Base-by-base conservation (phyloP, 2,329 filamentous ascomycete genomes). In the Ilyonectria sp. region DNA sequence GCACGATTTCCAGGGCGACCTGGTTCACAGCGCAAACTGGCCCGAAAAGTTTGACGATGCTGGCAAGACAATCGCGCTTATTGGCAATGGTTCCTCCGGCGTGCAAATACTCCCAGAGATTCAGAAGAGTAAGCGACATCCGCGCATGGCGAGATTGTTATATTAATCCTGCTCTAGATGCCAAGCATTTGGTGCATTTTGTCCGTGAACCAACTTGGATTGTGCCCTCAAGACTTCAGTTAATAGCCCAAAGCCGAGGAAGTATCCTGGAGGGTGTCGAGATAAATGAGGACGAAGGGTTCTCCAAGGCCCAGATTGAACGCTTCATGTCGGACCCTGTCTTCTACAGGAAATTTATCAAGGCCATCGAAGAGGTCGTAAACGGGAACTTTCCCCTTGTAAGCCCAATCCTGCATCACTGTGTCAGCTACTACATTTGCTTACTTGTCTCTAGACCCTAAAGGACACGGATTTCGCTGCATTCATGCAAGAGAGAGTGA, bases 11-110 rank as follows among this genome's bases (percentile, higher is more conserved):
- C 63, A 49, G 9, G 67, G 67, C 5, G 35, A 44, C 6, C 19
- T 69, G n/a, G n/a, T 67, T 7, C 67, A 69, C 21, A 67, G 64
- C 29, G 60, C 67, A 8, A 54, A 54, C 23, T 67, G 60, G 55
- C 46, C 59, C 3, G 19, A 54, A 2, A 29, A 9, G 19, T 66
- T 60, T 17, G 17, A 58, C 2, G 57, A 26, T 23, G 23, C 50
- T 1, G 40, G 40, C 21, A 69, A 67, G 35, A 60, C 15, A 2
- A 46, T 69, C 17, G 67, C 67, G 1, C 9, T 67, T 8, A 63
- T 69, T 50, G 67, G 67, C 15, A 60, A 56, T 55, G 67, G 67
- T 10, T 67, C 63, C 17, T 63, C 63, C n/a, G 67, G 60, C 13
- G 63, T 69, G 5, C 67, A 69, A 26, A 69, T 69, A 29, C 3